Percentiles rank a stretch among this genome's conserved stretches.
Evolutionary conservation across 352 stramenopile genomes (phyloP).

Genomic region (Stramenopiles sp.): DNA sequence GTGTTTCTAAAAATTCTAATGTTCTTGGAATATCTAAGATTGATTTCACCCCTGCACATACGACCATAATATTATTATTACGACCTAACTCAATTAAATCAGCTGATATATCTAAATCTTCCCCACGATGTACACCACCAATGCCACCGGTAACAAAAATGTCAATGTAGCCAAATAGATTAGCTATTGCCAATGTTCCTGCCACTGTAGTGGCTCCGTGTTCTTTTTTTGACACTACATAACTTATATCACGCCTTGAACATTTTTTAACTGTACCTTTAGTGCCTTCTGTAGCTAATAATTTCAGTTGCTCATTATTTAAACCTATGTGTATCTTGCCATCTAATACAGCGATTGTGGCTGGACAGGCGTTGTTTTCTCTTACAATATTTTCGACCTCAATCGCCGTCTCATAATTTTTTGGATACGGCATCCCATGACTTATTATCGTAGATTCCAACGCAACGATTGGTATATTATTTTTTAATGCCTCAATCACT

Average conservation of each 20-base stretch:
- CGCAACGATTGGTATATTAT: constrained; percentile 51
- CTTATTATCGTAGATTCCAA: constrained; percentile 98
- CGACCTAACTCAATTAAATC: constrained; percentile 79
- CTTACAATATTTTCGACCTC: constrained; percentile 70
- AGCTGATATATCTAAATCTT: constrained; percentile 75
- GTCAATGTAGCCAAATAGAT: constrained; percentile 70
- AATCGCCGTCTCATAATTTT: constrained; percentile 79
- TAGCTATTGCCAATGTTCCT: too few relatives aligned
- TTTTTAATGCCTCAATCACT: constrained; percentile 18
- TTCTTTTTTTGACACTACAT: background rate
- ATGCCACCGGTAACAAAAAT: constrained; percentile 94
- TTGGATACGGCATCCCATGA: constrained; percentile 91
- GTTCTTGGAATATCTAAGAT: constrained; percentile 91
- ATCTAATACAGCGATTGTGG: constrained; percentile 89
- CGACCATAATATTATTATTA: constrained; percentile 79
- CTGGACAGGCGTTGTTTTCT: constrained; percentile 53
- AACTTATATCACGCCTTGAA: constrained; percentile 30
- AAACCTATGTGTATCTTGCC: constrained; percentile 52
- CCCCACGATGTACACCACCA: constrained; percentile 84
- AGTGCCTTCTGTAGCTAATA: constrained; percentile 31
- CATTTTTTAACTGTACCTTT: constrained; percentile 43
- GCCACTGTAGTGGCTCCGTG: background rate
- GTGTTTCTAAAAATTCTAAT: constrained; percentile 88
- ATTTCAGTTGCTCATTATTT: constrained; percentile 36
- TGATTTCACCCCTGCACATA: constrained; percentile 93